These are phyloP conservation scores for Hyaloscypha variabilis DNA, from an alignment of 495 filamentous ascomycete species.

Conservation along the genomic window DNA sequence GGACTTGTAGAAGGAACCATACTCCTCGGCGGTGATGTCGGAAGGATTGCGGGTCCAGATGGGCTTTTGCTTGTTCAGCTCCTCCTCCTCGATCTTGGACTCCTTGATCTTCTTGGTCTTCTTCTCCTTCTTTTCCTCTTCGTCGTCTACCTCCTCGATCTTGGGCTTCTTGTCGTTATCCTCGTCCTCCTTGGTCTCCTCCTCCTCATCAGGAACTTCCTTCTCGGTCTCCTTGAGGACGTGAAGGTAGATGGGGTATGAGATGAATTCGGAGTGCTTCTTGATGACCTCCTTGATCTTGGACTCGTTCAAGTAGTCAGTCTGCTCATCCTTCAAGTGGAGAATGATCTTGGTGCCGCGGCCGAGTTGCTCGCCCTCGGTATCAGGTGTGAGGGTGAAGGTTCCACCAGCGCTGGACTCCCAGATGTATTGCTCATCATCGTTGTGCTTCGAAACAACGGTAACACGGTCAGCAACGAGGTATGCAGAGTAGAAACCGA, in stretches of 20 bases:
- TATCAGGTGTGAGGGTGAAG: slow-evolving; percentile 91
- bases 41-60: slow-evolving; percentile 99
- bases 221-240: slow-evolving; percentile 98
- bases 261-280: slow-evolving; percentile 99
- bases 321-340: slow-evolving; percentile 98
- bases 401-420: slow-evolving; percentile 97
- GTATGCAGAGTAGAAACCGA: slow-evolving; percentile 99
- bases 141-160: slow-evolving; percentile 80
- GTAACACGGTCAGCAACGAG: slow-evolving; percentile 96
- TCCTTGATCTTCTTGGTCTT: slow-evolving; percentile 99
- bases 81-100: slow-evolving; percentile 96
- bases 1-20: slow-evolving; percentile 99
- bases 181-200: slow-evolving; percentile 64
- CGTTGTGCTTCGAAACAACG: slow-evolving; percentile 96
- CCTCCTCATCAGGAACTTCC: slow-evolving; percentile 96
- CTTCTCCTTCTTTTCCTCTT: slow-evolving; percentile 85
- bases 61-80: slow-evolving; percentile 99
- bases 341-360: slow-evolving; percentile 98
- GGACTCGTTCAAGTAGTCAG: slow-evolving; percentile 96
- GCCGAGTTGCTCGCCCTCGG: slow-evolving; percentile 85
- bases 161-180: slow-evolving; percentile 76
- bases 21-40: slow-evolving; percentile 96
- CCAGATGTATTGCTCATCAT: slow-evolving; percentile 99
- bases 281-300: slow-evolving; percentile 99
- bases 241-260: slow-evolving; percentile 99